These are phyloP conservation scores for Dryas octopetala DNA, from an alignment of 306 rosid genomes.

Conservation along the genomic window DNA sequence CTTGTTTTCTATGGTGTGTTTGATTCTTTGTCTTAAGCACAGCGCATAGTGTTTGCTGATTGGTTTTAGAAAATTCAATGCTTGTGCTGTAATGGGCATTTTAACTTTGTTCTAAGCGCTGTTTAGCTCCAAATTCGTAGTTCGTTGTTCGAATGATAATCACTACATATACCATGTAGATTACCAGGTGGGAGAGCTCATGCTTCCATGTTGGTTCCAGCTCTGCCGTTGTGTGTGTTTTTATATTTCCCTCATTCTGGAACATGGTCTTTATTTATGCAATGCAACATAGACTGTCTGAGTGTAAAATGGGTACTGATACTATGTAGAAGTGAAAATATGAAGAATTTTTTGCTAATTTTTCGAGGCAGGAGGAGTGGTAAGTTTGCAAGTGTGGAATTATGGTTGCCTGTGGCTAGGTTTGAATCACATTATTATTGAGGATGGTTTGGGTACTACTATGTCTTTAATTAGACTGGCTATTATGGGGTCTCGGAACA, in stretches of 20 bases:
- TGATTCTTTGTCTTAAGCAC: too few relatives aligned
- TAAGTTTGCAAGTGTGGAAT: neutral
- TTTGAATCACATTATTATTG: neutral
- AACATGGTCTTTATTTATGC: neutral
- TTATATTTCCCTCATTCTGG: neutral
- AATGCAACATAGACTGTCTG: neutral
- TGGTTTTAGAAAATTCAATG: neutral
- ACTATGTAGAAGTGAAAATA: neutral
- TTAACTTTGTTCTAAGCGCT: neutral
- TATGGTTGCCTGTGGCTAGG: neutral
- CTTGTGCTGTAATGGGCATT: neutral
- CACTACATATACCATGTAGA: neutral
- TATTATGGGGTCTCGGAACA: neutral
- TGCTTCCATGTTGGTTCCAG: neutral
- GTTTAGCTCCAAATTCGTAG: neutral
- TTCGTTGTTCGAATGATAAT: neutral
- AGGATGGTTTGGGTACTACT: neutral
- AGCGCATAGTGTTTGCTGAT: neutral
- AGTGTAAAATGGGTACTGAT: neutral
- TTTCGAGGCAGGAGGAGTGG: neutral
- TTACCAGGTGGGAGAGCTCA: neutral
- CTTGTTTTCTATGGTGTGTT: neutral
- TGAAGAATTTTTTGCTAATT: neutral
- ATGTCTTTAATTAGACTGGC: slow-evolving; percentile 9
- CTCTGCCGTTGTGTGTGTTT: slow-evolving; percentile 2